A percentile compares a stretch with the other conserved stretches of the same genome.
These are phyloP conservation scores for Verticillium zaregamsianum DNA, from an alignment of 2,329 filamentous ascomycete species.

Conservation along the genomic window DNA sequence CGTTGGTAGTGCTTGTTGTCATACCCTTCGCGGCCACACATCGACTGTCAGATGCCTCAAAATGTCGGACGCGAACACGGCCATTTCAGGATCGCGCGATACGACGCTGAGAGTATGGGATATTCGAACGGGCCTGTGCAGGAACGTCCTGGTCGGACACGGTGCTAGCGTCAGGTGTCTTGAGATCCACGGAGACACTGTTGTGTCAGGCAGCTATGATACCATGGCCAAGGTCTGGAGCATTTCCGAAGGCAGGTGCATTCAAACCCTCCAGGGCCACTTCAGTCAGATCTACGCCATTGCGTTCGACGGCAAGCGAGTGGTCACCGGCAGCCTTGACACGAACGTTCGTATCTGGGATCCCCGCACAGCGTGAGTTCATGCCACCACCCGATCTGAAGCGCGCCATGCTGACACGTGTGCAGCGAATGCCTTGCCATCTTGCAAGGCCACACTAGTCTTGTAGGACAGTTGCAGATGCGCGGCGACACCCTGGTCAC, in stretches of 20 bases:
- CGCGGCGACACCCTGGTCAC: conserved; percentile 92
- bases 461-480: conserved; percentile 96
- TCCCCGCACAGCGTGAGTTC: conserved; percentile 71
- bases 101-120: conserved; percentile 96
- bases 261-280: conserved; percentile 86
- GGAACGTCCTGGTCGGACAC: conserved; percentile 88
- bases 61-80: conserved; percentile 91
- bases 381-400: not conserved
- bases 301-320: conserved; percentile 88
- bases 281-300: conserved; percentile 99
- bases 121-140: conserved; percentile 79
- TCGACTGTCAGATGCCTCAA: conserved; percentile 96
- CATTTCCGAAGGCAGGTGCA: conserved; percentile 89
- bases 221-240: conserved; percentile 97
- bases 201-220: conserved; percentile 98
- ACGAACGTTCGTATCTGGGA: conserved; percentile 98
- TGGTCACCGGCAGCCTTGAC: conserved; percentile 93
- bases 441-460: conserved; percentile 91
- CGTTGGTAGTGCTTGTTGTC: conserved; percentile 60
- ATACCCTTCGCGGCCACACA: conserved; percentile 88
- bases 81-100: conserved; percentile 93
- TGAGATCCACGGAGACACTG: conserved; percentile 92
- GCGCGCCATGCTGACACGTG: conserved; percentile 23
- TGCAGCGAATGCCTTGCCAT: conserved; percentile 76
- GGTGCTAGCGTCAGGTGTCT: conserved; percentile 93